Base-by-base conservation (phyloP, 352 stramenopile species). In the Lagenidium giganteum region DNA sequence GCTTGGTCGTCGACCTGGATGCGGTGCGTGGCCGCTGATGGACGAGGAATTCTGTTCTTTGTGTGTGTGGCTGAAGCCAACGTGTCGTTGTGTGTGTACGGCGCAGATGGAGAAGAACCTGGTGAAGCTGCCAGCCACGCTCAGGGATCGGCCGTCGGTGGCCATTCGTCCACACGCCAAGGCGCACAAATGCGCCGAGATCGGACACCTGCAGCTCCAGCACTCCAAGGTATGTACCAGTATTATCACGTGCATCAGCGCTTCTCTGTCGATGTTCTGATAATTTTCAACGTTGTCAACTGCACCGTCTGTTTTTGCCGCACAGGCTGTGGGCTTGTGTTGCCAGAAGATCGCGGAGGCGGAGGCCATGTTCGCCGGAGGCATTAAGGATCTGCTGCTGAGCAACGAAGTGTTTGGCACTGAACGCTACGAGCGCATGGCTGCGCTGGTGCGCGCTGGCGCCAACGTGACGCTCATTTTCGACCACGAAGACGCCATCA, bases 291-390 rank as follows among this genome's bases (percentile, higher is more conserved):
- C 13, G n/a, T n/a, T 22, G 5, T 5, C 32, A 12, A 18, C 9
- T 47, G n/a, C 14, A 37, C 16, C 5, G 1, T 17, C 1, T 43
- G 17, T 12, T 31, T 12, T 12, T 8, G 28, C 16, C n/a, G 26
- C 22, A 9, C 42, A 49, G 51, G 67, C 70, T 2, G 42, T 66
- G 9, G 77, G 77, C 5, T 42, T 89, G 7, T 89, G 71, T 40
- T 85, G 71, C 43, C 71, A 85, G 50, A 90, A 85, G 48, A 62
- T 91, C 8, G 48, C 57, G 8, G 78, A 91, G 32, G 72, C 71
- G 34, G 75, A 91, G 57, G 71, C 71, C 56, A 85, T 88, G 72
- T 80, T 81, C 31, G 47, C 52, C 5, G 71, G 71, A 9, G 78
- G 70, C 4, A 42, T 86, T 13, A 42, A 24, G 14, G 62, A 91